A percentile compares a stretch with the other conserved stretches of the same genome.
phyloP scores from a whole-genome alignment of 176 grass and related monocot species.

The Aegilops tauschii region DNA sequence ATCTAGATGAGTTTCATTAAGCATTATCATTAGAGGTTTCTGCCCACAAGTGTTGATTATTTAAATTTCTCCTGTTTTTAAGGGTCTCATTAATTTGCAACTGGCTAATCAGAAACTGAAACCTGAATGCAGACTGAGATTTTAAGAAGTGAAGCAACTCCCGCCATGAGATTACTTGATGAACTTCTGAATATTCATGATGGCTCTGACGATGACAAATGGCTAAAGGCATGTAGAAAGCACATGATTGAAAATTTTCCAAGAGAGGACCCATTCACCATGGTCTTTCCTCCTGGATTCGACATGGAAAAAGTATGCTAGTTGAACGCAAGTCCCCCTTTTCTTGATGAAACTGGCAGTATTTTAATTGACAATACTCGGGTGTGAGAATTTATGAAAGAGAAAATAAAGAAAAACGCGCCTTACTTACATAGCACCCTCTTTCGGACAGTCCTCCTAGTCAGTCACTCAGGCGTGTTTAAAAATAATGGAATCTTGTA shows the following conservation, averaged over 20 bases:
- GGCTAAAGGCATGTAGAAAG: slow-evolving; percentile 90
- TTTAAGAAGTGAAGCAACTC: slow-evolving; percentile 84
- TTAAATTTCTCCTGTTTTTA: background rate
- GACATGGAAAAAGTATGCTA: slow-evolving; percentile 71
- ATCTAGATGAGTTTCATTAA: background rate
- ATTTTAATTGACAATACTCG: background rate
- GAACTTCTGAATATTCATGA: slow-evolving; percentile 92
- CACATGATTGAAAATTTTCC: slow-evolving; percentile 70
- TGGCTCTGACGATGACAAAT: slow-evolving; percentile 67
- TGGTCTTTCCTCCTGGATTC: slow-evolving; percentile 75
- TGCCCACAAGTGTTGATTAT: slow-evolving; percentile 5
- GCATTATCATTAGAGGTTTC: background rate
- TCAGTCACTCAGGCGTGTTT: background rate
- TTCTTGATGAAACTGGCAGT: background rate
- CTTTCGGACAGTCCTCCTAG: background rate
- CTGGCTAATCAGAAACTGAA: slow-evolving; percentile 20
- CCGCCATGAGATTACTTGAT: slow-evolving; percentile 85
- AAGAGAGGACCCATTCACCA: slow-evolving; percentile 80
- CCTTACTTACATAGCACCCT: background rate
- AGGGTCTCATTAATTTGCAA: background rate
- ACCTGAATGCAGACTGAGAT: slow-evolving; percentile 70
- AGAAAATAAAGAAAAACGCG: background rate
- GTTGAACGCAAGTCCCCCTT: slow-evolving; percentile 8
- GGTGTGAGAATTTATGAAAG: background rate
- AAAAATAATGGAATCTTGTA: background rate